Evolutionary conservation across 345 rosid genomes (phyloP).

Genomic region (Gossypium thurberi): DNA sequence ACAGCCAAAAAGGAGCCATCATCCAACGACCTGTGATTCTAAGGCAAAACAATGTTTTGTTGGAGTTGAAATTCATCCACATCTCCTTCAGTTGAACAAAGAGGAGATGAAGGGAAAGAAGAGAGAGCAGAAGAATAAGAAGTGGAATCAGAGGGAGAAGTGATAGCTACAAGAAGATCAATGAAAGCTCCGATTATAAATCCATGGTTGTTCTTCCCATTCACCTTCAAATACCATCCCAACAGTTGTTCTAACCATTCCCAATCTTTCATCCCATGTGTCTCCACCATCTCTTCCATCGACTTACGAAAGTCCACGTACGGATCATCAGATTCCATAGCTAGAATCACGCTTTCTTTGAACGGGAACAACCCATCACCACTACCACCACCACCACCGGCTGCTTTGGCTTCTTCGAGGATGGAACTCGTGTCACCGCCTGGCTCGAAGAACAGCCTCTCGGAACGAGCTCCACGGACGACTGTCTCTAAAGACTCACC

Average conservation of each 20-base stretch:
- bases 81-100: slow-evolving; percentile 13
- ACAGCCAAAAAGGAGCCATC: not conserved
- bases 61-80: slow-evolving; percentile 8
- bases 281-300: slow-evolving; percentile 89
- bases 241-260: slow-evolving; percentile 64
- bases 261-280: slow-evolving; percentile 65
- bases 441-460: slow-evolving; percentile 64
- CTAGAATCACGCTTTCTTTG: slow-evolving; percentile 50
- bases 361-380: slow-evolving; percentile 22
- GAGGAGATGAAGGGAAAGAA: slow-evolving; percentile 33
- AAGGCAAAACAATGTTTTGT: not conserved
- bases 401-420: slow-evolving; percentile 33
- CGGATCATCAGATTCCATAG: slow-evolving; percentile 78
- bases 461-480: slow-evolving; percentile 48
- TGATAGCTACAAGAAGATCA: slow-evolving; percentile 46
- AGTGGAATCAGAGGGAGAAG: slow-evolving; percentile 21
- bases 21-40: not conserved
- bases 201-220: slow-evolving; percentile 65
- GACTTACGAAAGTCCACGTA: slow-evolving; percentile 71
- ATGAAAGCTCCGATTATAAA: slow-evolving; percentile 70
- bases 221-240: slow-evolving; percentile 70
- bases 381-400: no score
- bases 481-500: slow-evolving; percentile 41
- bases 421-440: slow-evolving; percentile 57
- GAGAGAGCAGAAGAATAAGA: slow-evolving; percentile 43